phyloP scores from a whole-genome alignment of 306 rosid genomes.

The Phaseolus lunatus region DNA sequence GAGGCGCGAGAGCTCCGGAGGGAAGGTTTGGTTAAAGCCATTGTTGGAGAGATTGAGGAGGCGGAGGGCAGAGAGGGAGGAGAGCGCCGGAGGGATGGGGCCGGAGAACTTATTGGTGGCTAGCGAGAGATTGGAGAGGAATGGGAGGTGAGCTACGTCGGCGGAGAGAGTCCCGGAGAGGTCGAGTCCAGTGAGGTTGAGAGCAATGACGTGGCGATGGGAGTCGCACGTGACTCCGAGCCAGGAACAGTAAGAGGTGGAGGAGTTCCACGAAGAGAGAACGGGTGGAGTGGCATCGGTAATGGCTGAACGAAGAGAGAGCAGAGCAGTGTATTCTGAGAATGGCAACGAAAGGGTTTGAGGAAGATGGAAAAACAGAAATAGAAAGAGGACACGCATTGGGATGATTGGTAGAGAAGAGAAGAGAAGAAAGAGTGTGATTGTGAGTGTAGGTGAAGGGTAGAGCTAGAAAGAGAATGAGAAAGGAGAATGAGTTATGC shows the following conservation, averaged over 20 bases:
- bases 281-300: conserved; percentile 57
- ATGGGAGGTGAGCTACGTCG: conserved; percentile 61
- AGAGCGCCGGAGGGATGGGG: conserved; percentile 65
- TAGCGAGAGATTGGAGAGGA: conserved; percentile 68
- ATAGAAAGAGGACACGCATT: conserved; percentile 56
- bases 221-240: conserved; percentile 70
- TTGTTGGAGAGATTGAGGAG: conserved; percentile 85
- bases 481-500: not conserved
- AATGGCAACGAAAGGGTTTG: conserved; percentile 35
- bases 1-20: conserved; percentile 59
- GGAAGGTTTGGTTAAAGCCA: conserved; percentile 74
- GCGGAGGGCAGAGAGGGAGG: conserved; percentile 61
- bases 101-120: conserved; percentile 68
- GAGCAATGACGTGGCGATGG: conserved; percentile 66
- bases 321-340: conserved; percentile 72
- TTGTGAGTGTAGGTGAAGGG: not conserved
- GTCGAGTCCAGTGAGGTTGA: conserved; percentile 65
- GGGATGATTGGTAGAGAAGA: conserved; percentile 8
- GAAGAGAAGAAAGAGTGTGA: not conserved
- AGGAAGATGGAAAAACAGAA: conserved; percentile 44
- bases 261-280: conserved; percentile 74
- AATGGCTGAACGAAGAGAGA: conserved; percentile 63
- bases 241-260: conserved; percentile 71
- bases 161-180: conserved; percentile 71
- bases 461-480: not conserved